Conservation (phyloP, 2,329 filamentous ascomycete species). For the Fusarium pseudocircinatum region DNA sequence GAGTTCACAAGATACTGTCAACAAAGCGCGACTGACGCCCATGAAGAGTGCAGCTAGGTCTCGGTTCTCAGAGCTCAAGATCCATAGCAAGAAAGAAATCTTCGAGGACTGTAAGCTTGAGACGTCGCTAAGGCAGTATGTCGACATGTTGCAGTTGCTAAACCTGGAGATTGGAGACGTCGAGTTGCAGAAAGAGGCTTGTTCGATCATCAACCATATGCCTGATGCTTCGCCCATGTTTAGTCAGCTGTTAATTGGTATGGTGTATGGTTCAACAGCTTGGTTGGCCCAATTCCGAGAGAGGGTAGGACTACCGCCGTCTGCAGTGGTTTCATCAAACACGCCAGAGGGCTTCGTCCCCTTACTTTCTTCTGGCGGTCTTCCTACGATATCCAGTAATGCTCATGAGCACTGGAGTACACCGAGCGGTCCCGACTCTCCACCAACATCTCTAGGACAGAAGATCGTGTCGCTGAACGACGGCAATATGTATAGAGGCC, state of each 20-base stretch:
- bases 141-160: not conserved
- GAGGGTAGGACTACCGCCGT: not conserved
- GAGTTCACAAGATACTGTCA: slow-evolving; percentile 5
- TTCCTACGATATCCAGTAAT: not conserved
- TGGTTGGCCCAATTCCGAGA: slow-evolving; percentile 20
- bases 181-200: slow-evolving; percentile 31
- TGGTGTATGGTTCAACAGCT: slow-evolving; percentile 3
- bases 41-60: slow-evolving; percentile 38
- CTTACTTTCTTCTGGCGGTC: rapidly evolving
- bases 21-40: slow-evolving; percentile 35
- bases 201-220: slow-evolving; percentile 18
- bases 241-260: not conserved
- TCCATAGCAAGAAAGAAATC: slow-evolving; percentile 42
- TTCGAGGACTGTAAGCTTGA: slow-evolving; percentile 45
- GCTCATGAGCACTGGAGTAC: too few relatives aligned
- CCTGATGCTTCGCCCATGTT: slow-evolving; percentile 23
- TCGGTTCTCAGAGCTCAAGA: slow-evolving; percentile 29
- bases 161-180: slow-evolving; percentile 8
- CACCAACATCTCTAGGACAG: not conserved
- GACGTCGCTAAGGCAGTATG: slow-evolving; percentile 21
- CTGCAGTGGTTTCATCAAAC: not conserved
- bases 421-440: rapidly evolving
- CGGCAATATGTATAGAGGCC: slow-evolving; percentile 15
- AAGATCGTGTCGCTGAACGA: slow-evolving; percentile 11
- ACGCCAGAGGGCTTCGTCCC: not conserved